A percentile compares a stretch with the other conserved stretches of the same genome.
Conservation (phyloP, 306 rosid genomes). For the Herpetospermum pedunculosum region DNA sequence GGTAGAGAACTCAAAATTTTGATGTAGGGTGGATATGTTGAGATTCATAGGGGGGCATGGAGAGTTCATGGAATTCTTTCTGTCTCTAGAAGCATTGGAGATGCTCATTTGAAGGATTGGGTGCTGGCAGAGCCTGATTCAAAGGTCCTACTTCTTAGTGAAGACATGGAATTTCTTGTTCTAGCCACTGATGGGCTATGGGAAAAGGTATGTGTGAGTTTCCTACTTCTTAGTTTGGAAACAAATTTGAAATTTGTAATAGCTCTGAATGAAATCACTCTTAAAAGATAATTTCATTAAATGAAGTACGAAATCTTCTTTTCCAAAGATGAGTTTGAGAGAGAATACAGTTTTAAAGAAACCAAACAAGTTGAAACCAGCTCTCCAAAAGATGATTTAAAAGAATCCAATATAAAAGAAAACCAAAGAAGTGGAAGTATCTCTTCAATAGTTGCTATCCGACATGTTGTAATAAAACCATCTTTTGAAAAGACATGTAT, state of each 20-base stretch:
- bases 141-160: slow-evolving; percentile 28
- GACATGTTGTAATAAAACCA: not conserved
- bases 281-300: not conserved
- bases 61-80: slow-evolving; percentile 56
- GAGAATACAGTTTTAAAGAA: not conserved
- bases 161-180: slow-evolving; percentile 56
- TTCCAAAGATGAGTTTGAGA: not conserved
- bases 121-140: slow-evolving; percentile 58
- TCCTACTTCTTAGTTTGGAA: not conserved
- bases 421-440: not conserved
- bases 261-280: not conserved
- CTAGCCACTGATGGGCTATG: slow-evolving; percentile 66
- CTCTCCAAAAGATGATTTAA: not conserved
- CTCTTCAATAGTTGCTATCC: not conserved
- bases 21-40: slow-evolving; percentile 52
- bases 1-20: not conserved
- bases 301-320: not conserved
- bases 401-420: not conserved
- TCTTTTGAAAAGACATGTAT: not conserved
- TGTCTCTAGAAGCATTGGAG: slow-evolving; percentile 64
- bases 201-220: slow-evolving; percentile 35
- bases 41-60: slow-evolving; percentile 52
- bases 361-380: not conserved
- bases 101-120: slow-evolving; percentile 56
- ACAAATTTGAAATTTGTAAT: not conserved